These are phyloP conservation scores for Gossypium anomalum DNA, from an alignment of 345 rosid genomes.

Conservation along the genomic window DNA sequence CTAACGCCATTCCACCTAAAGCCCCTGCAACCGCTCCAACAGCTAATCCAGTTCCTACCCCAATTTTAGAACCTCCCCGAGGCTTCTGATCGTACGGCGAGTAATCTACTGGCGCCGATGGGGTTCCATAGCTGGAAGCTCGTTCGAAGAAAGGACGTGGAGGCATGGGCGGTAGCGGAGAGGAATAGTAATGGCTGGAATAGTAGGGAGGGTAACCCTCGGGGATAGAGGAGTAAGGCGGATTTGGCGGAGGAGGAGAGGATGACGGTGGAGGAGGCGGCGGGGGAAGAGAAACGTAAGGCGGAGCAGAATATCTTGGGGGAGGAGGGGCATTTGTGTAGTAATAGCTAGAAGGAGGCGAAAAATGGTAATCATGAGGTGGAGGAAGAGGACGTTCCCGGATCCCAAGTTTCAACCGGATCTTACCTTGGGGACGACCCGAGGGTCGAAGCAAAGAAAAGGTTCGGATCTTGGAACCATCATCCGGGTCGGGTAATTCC, in stretches of 20 bases:
- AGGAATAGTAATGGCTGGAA: slow-evolving; percentile 14
- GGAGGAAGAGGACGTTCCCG: slow-evolving; percentile 36
- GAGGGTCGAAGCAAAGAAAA: slow-evolving; percentile 43
- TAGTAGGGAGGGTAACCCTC: slow-evolving; percentile 22
- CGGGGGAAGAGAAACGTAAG: slow-evolving; percentile 22
- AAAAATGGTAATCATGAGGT: slow-evolving; percentile 26
- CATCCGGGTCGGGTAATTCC: slow-evolving; percentile 27
- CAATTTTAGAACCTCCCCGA: slow-evolving; percentile 21
- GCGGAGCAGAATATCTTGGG: slow-evolving; percentile 17
- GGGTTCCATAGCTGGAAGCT: slow-evolving; percentile 23
- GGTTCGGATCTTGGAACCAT: slow-evolving; percentile 21
- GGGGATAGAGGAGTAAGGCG: slow-evolving; percentile 29
- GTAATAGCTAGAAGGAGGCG: slow-evolving; percentile 26
- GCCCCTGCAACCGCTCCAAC: slow-evolving; percentile 35
- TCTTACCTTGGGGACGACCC: slow-evolving; percentile 63
- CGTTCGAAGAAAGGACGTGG: slow-evolving; percentile 29
- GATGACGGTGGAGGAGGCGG: slow-evolving; percentile 27
- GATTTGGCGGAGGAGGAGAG: slow-evolving; percentile 25
- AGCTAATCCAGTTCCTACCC: slow-evolving; percentile 32
- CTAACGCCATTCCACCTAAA: slow-evolving; percentile 32
- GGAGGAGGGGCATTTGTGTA: slow-evolving; percentile 23
- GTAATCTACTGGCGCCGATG: slow-evolving; percentile 53
- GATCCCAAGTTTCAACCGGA: slow-evolving; percentile 40
- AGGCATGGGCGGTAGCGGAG: slow-evolving; percentile 26
- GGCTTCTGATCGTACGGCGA: slow-evolving; percentile 37